Base-by-base conservation (phyloP, 208 protist species). In the Wallacemonas sp. region DNA sequence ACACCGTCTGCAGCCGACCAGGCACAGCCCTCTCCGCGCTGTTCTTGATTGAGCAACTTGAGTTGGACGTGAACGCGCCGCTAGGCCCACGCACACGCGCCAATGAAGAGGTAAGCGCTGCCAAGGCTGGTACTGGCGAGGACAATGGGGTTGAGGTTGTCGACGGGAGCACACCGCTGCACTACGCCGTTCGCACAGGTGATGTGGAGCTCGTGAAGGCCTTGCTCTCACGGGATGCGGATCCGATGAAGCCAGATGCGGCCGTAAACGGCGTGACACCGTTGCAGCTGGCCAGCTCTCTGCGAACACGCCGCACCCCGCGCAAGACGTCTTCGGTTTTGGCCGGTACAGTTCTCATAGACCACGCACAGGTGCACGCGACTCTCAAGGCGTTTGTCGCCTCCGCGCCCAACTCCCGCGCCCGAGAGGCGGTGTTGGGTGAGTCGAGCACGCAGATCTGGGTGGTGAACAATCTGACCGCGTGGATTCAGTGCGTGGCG, bases 41-140 rank as follows among this genome's bases (percentile, higher is more conserved):
- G 2, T 93, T 90, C 58, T 62, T 92, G 11, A 74, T 91, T 44
- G 89, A 95, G 51, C 72, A 90, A 31, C 63, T 88, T 0, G 69
- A 65, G 2, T 26, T 89, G 2, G 74, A 86, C 33, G 81, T 92
- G 26, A 86, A 94, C 66, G 67, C 44, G n/a, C 24, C 26, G 19
- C 47, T n/a, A n/a, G n/a, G n/a, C n/a, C n/a, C n/a, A n/a, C n/a
- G n/a, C n/a, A n/a, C n/a, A n/a, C n/a, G n/a, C n/a, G n/a, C n/a
- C n/a, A n/a, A n/a, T n/a, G n/a, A n/a, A n/a, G n/a, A n/a, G n/a
- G n/a, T n/a, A n/a, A n/a, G n/a, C n/a, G n/a, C n/a, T n/a, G n/a
- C n/a, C n/a, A n/a, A n/a, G n/a, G n/a, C n/a, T n/a, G n/a, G n/a
- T n/a, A n/a, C n/a, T n/a, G n/a, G n/a, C n/a, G n/a, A n/a, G n/a